These are phyloP conservation scores for Umbelopsis sp. DNA, from an alignment of 371 early-diverging fungal genomes.

Conservation along the genomic window DNA sequence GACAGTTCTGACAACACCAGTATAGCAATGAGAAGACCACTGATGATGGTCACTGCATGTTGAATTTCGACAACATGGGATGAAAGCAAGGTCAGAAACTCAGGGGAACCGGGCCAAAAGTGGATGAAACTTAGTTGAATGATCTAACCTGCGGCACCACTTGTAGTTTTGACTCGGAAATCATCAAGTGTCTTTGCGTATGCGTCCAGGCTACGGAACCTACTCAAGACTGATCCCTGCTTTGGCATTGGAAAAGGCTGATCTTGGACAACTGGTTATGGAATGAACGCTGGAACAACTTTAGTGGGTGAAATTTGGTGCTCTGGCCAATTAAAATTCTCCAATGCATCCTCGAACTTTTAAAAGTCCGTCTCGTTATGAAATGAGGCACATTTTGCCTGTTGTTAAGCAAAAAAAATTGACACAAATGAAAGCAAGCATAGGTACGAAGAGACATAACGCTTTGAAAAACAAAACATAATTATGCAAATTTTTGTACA, in stretches of 20 bases:
- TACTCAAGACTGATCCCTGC: slow-evolving; percentile 38
- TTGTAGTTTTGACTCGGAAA: slow-evolving; percentile 87
- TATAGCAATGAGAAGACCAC: slow-evolving; percentile 71
- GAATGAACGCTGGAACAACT: not conserved
- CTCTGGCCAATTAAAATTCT: not conserved
- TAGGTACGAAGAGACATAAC: too few relatives aligned
- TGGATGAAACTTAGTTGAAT: not conserved
- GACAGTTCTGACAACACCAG: slow-evolving; percentile 82
- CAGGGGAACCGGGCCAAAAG: not conserved
- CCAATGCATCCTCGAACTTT: not conserved
- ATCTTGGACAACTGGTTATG: not conserved
- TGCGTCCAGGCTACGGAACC: slow-evolving; percentile 82
- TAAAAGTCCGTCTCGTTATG: not conserved
- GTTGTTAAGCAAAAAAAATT: too few relatives aligned
- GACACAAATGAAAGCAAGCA: too few relatives aligned
- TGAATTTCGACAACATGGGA: not conserved
- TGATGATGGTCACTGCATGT: slow-evolving; percentile 75
- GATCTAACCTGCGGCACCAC: slow-evolving; percentile 80
- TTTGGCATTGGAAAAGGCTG: slow-evolving; percentile 12
- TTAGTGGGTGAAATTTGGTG: not conserved
- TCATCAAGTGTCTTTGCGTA: slow-evolving; percentile 98
- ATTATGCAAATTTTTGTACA: too few relatives aligned
- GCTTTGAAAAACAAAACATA: too few relatives aligned
- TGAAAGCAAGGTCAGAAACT: not conserved
- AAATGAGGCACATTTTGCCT: not conserved